Evolutionary conservation across 495 filamentous ascomycete species (phyloP).

Genomic region (Evernia prunastri): DNA sequence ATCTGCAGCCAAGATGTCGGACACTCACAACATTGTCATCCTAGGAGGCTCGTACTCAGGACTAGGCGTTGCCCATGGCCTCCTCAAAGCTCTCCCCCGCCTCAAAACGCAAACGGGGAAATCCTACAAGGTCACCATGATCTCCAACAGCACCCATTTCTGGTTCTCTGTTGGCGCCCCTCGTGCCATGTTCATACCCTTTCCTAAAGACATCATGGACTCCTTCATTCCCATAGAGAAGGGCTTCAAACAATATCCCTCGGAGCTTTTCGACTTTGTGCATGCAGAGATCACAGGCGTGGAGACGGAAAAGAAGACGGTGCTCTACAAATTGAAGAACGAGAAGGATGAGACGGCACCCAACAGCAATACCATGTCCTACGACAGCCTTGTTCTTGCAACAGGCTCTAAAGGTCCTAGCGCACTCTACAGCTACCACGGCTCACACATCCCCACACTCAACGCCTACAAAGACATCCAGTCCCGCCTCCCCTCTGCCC

Average conservation of each 20-base stretch:
- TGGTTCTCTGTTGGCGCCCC: slow-evolving; percentile 53
- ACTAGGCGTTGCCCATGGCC: slow-evolving; percentile 45
- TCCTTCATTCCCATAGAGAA: slow-evolving; percentile 41
- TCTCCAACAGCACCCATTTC: slow-evolving; percentile 46
- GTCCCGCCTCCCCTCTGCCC: slow-evolving; percentile 23
- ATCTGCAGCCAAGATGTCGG: slow-evolving; percentile 14
- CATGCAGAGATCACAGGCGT: slow-evolving; percentile 33
- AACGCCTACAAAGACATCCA: slow-evolving; percentile 28
- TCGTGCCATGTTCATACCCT: slow-evolving; percentile 42
- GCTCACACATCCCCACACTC: slow-evolving; percentile 24
- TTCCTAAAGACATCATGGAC: slow-evolving; percentile 40
- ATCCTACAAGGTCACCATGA: slow-evolving; percentile 34
- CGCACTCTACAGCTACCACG: slow-evolving; percentile 31
- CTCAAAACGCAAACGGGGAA: slow-evolving; percentile 26
- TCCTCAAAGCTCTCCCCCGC: slow-evolving; percentile 37
- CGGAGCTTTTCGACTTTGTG: slow-evolving; percentile 31
- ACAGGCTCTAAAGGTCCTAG: slow-evolving; percentile 28
- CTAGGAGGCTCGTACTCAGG: slow-evolving; percentile 50
- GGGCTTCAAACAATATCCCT: slow-evolving; percentile 32
- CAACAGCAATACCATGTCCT: slow-evolving; percentile 24
- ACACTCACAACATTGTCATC: slow-evolving; percentile 40
- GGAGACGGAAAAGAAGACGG: slow-evolving; percentile 22
- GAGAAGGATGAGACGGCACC: slow-evolving; percentile 17
- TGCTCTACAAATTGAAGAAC: slow-evolving; percentile 25
- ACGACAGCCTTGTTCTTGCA: slow-evolving; percentile 35